These are phyloP conservation scores for Eucalyptus marginata DNA, from an alignment of 345 rosid genomes.

Conservation along the genomic window DNA sequence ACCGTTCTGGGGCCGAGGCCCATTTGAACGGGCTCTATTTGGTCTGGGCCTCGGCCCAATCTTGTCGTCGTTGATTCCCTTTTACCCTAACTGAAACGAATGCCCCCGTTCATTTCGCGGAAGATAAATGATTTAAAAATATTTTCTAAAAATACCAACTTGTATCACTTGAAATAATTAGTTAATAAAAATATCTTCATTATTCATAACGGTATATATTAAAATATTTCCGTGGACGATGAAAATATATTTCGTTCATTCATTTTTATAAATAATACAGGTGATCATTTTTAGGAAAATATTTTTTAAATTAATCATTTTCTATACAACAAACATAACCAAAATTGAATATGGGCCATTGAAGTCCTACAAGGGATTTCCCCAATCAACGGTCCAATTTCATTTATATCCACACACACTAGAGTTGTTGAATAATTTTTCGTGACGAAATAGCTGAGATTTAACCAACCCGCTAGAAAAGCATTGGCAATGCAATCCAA, in stretches of 20 bases:
- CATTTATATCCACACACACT: neutral
- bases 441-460: neutral
- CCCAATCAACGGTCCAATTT: neutral
- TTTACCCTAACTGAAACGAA: accelerated
- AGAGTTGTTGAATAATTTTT: neutral
- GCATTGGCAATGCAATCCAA: too few relatives aligned
- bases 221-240: too few relatives aligned
- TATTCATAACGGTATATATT: too few relatives aligned
- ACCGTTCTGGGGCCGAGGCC: neutral
- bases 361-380: neutral
- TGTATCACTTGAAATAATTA: too few relatives aligned
- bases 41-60: neutral
- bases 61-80: neutral
- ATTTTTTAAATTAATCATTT: too few relatives aligned
- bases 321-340: neutral
- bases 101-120: accelerated
- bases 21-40: neutral
- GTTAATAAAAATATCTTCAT: too few relatives aligned
- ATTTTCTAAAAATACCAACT: too few relatives aligned
- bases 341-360: neutral
- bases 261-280: too few relatives aligned
- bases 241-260: too few relatives aligned
- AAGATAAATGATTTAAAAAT: accelerated
- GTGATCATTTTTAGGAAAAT: too few relatives aligned
- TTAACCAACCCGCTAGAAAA: too few relatives aligned